Evolutionary conservation across 176 grass and related monocot genomes (phyloP), one percentile per base, ranked within the genome.

Genomic region (Triticum timopheevii): DNA sequence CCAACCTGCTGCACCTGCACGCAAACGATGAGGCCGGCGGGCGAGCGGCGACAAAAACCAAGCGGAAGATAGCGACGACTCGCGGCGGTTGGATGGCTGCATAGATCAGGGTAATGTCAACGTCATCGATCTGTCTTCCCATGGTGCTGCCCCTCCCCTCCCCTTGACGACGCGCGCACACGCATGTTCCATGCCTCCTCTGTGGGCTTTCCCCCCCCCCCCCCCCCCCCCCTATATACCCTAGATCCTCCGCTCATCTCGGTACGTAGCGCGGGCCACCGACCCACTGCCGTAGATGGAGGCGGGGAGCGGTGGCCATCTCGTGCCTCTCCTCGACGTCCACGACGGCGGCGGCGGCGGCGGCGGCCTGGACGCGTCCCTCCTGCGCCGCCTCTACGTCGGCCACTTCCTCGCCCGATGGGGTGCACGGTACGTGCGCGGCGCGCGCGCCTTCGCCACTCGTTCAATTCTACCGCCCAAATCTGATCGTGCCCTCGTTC

Each of bases 381-480:
- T 96, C 61, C 82, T 94, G 72, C 88, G 82, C n/a, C 80, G 90
- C 50, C 91, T 96, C 88, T 98, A 94, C 76, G 76, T 83, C 35
- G 93, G 92, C 12, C 96, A 98, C 82, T 93, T 92, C 70, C 94
- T 98, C 20, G 88, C 93, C 8, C 88, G 93, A 91, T 98, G 96
- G 96, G 88, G 90, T 22, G 92, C 92, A 44, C 88, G 93, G 96
- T 98, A 56, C 13, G 54, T 59, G 7, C 54, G 17, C 16, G 49
- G 47, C 47, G 47, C 47, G 13, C 13, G 49, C 50, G 50, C 50
- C 50, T 6, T 54, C 65, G 13, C 69, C 59, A 27, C 20, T 31
- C 10, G 7, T 3, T 49, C 77, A 31, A 25, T 10, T 62, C 61
- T 1, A 24, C 61, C 20, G 10, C 61, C 61, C n/a, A 1, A 12